phyloP scores from a whole-genome alignment of 75 land plant genomes.

The Sequoiadendron giganteum region DNA sequence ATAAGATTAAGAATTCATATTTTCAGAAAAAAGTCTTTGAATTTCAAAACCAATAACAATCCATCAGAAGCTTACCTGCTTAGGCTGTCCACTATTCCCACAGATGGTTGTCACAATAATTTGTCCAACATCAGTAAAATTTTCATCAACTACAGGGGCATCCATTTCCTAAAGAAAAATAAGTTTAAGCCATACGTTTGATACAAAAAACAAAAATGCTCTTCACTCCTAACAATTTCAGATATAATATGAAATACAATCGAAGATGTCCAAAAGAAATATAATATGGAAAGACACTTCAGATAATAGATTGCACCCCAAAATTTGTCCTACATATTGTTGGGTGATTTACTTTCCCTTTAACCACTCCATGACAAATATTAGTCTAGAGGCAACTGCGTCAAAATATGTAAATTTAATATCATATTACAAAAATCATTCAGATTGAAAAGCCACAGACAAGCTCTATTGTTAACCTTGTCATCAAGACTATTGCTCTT shows the following conservation, averaged over 20 bases:
- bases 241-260: not conserved
- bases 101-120: constrained; percentile 74
- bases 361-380: not conserved
- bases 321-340: not conserved
- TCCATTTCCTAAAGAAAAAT: constrained; percentile 54
- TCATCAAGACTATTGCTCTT: constrained; percentile 2
- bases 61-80: constrained; percentile 59
- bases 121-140: constrained; percentile 90
- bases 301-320: not conserved
- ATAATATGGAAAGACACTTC: not conserved
- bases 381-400: not conserved
- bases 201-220: not conserved
- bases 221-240: not conserved
- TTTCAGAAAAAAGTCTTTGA: not conserved
- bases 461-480: not conserved
- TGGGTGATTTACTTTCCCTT: not conserved
- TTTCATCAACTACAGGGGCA: constrained; percentile 67
- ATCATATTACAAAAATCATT: not conserved
- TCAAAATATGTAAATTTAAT: not conserved
- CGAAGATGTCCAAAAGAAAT: not conserved
- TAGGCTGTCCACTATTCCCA: constrained; percentile 86
- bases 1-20: constrained; percentile 1
- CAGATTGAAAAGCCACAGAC: not conserved
- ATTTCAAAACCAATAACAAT: not conserved
- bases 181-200: not conserved